Base-by-base conservation (phyloP, 2,329 filamentous ascomycete genomes). In the Helotiales sp. region DNA sequence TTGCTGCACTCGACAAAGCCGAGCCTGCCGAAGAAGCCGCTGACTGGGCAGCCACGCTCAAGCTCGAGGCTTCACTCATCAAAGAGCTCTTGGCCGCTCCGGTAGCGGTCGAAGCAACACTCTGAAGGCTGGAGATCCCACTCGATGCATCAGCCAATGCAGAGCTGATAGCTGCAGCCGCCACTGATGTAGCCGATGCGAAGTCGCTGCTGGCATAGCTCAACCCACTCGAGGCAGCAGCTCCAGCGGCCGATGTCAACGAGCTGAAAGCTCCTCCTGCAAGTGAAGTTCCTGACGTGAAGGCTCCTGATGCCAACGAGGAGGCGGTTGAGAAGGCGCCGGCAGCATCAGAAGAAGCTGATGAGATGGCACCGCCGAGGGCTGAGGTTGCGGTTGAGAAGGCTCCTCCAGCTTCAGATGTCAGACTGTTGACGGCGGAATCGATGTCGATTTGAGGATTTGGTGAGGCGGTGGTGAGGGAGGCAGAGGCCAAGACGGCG, bases 401-500 rank as follows among this genome's bases (percentile, higher is more conserved):
- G 3, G 29, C 54, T 13, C 55, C 55, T 12, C 42, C 44, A 19
- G 54, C 30, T 8, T 33, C 40, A 2, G 55, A 53, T 1, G 50
- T 50, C 10, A 47, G 1, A 12, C 29, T 40, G 44, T 46, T 24
- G n/a, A 57, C 3, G 1, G 29, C 24, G 13, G 15, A 40, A 19
- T 34, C 46, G 48, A 47, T 42, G 34, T 52, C 24, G 30, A 48
- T 15, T 52, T 34, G 55, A 53, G 13, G 34, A 47, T 30, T 47
- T 19, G 31, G 30, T n/a, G 36, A 40, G 17, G 46, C 50, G 9
- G 8, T 40, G 17, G 44, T 38, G 29, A 24, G 31, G 15, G 42
- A 54, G 9, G 52, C 38, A 42, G 38, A 54, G 33, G 60, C 54
- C 48, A 60, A 29, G 54, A 58, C 25, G 44, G 60, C 60, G 44